A percentile compares a stretch with the other conserved stretches of the same genome.
phyloP scores from a whole-genome alignment of 768 basidiomycete genomes.

The Leccinum subgranulosum region DNA sequence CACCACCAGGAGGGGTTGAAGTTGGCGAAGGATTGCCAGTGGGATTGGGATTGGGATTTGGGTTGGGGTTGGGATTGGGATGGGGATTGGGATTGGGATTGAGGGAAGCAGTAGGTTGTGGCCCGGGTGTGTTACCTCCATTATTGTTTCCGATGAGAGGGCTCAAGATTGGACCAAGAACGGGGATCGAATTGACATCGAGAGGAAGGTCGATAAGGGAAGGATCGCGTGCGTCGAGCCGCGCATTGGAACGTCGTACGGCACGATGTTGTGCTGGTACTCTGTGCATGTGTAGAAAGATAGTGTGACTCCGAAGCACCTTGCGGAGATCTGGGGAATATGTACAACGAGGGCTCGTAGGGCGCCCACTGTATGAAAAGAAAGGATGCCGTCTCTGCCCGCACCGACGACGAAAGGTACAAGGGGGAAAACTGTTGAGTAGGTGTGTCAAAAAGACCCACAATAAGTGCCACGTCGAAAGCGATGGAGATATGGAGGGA shows the following conservation, averaged over 20 bases:
- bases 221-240: conserved; percentile 37
- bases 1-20: neutral
- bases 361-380: conserved; percentile 12
- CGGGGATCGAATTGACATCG: conserved; percentile 31
- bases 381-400: conserved; percentile 20
- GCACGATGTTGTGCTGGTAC: conserved; percentile 8
- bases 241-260: conserved; percentile 8
- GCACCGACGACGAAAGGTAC: conserved; percentile 7
- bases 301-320: conserved; percentile 5
- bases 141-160: conserved; percentile 30
- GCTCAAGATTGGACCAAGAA: conserved; percentile 36
- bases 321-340: neutral
- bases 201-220: conserved; percentile 37
- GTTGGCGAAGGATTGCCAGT: neutral
- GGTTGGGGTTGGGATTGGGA: neutral
- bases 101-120: conserved; percentile 3
- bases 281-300: conserved; percentile 14
- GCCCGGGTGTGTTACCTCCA: neutral
- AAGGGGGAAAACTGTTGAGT: neutral
- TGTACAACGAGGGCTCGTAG: neutral
- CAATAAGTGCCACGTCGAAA: neutral
- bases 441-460: neutral
- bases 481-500: conserved; percentile 9
- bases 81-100: neutral
- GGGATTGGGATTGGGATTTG: neutral